Base-by-base conservation (phyloP, 1,284 basidiomycete species). In the Rhodotorula sp. region DNA sequence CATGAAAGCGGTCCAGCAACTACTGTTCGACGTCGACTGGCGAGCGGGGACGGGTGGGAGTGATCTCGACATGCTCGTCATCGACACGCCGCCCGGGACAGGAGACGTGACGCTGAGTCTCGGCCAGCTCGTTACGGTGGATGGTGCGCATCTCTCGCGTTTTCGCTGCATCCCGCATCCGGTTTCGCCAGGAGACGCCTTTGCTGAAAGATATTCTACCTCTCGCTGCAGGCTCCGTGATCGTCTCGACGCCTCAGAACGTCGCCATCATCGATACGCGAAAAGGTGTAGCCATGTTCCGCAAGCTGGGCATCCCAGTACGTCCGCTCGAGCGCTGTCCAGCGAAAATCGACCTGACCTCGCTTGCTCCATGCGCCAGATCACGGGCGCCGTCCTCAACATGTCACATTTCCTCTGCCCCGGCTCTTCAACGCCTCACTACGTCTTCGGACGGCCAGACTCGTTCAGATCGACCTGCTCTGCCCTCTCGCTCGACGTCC, bases 21-120 rank as follows among this genome's bases (percentile, higher is more conserved):
- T 99, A 0, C 84, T 98, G 0, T 98, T 99, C 78, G 94, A 98
- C 76, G 93, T 98, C 3, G 95, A 98, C 79, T 99, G 96, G 95
- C 72, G 81, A 22, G 66, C 72, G 2, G 75, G 69, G 4, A 81
- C 15, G 78, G 76, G 36, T 70, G 79, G 61, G 80, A 81, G n/a
- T 77, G 71, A 83, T 7, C 81, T 98, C 36, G 95, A 99, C 78
- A 84, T 92, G 1, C 84, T 99, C 17, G 91, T 99, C 17, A 84
- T 99, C 58, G 96, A 99, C 80, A 94, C 97, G 89, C 95, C 95
- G 1, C 95, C 95, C 0, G 95, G 96, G 0, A 99, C 95, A 0
- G 95, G 95, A 0, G 95, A 99, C 79, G 93, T 99, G 0, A 92
- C 92, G 15, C 85, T 99, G 57, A 94, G 91, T 19, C 84, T 99